Evolutionary conservation across 2,329 filamentous ascomycete species (phyloP).

Genomic region (Phyllosticta citriasiana): DNA sequence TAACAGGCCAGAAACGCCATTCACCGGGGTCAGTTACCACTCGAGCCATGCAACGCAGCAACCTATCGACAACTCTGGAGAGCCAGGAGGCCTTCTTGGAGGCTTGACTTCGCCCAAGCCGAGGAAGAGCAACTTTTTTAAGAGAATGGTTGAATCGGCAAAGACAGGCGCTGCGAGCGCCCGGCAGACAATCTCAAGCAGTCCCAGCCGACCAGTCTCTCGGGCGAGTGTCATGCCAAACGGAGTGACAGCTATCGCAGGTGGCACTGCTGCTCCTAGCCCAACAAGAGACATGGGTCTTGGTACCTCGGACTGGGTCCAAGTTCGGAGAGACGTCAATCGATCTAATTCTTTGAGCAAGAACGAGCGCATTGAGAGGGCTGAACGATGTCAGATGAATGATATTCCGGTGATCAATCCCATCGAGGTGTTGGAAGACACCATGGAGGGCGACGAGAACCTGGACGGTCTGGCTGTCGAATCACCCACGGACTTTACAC

Average conservation of each 20-base stretch:
- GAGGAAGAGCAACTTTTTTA: slow-evolving; percentile 78
- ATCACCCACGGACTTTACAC: slow-evolving; percentile 70
- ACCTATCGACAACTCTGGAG: slow-evolving; percentile 53
- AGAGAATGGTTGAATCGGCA: slow-evolving; percentile 86
- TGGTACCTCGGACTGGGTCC: slow-evolving; percentile 72
- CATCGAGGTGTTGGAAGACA: slow-evolving; percentile 77
- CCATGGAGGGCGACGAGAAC: slow-evolving; percentile 81
- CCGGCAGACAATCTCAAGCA: slow-evolving; percentile 65
- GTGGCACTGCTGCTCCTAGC: slow-evolving; percentile 31
- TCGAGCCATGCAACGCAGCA: slow-evolving; percentile 63
- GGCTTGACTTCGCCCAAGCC: slow-evolving; percentile 70
- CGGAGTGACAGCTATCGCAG: slow-evolving; percentile 45
- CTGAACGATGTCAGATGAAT: slow-evolving; percentile 88
- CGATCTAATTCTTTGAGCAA: slow-evolving; percentile 86
- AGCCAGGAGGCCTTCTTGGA: slow-evolving; percentile 61
- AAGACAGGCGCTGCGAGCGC: slow-evolving; percentile 89
- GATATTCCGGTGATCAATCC: slow-evolving; percentile 82
- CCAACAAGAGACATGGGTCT: slow-evolving; percentile 59
- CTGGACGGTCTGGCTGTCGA: slow-evolving; percentile 74
- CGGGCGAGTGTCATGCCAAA: slow-evolving; percentile 31
- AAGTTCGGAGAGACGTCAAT: slow-evolving; percentile 91
- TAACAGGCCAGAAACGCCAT: slow-evolving; percentile 41
- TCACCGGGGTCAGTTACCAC: slow-evolving; percentile 80
- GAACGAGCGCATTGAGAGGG: slow-evolving; percentile 75
- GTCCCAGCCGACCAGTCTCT: slow-evolving; percentile 33